Evolutionary conservation across 768 basidiomycete genomes (phyloP).

Genomic region (Kwoniella sp.): DNA sequence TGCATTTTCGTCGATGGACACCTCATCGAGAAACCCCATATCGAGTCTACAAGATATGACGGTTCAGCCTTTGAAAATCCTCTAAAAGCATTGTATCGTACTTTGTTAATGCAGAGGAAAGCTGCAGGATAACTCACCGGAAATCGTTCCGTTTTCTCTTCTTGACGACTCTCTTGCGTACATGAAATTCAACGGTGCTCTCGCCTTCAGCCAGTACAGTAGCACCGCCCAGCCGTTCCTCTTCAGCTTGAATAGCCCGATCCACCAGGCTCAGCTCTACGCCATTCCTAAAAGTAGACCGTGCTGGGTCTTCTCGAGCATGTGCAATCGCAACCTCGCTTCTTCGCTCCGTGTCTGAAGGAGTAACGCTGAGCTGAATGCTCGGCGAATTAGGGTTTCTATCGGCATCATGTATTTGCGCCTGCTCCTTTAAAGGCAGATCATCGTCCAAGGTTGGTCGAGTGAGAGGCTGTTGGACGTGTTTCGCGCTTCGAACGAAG

Average conservation of each 20-base stretch:
- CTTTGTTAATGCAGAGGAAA: too few relatives aligned
- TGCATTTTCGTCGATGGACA: constrained; percentile 5
- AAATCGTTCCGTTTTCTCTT: constrained; percentile 1
- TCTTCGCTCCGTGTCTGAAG: too few relatives aligned
- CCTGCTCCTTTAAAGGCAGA: too few relatives aligned
- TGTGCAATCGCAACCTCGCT: neutral
- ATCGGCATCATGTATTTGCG: too few relatives aligned
- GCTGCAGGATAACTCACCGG: neutral
- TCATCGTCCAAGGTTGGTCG: too few relatives aligned
- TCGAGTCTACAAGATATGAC: constrained; percentile 2
- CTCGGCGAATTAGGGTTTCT: too few relatives aligned
- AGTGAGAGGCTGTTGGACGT: too few relatives aligned
- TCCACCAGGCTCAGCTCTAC: neutral
- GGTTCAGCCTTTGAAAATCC: neutral
- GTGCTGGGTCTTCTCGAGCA: too few relatives aligned
- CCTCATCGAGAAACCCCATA: constrained; percentile 16
- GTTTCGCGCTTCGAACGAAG: neutral
- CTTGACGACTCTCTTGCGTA: neutral
- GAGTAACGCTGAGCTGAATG: neutral
- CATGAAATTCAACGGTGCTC: constrained; percentile 2
- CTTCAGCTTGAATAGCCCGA: constrained; percentile 2
- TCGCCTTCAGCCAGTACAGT: constrained; percentile 10
- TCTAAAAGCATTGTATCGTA: too few relatives aligned
- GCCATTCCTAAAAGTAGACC: too few relatives aligned
- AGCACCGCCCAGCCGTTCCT: neutral